Base-by-base conservation (phyloP, 2,329 filamentous ascomycete species). In the Akanthomyces uredinophilus region DNA sequence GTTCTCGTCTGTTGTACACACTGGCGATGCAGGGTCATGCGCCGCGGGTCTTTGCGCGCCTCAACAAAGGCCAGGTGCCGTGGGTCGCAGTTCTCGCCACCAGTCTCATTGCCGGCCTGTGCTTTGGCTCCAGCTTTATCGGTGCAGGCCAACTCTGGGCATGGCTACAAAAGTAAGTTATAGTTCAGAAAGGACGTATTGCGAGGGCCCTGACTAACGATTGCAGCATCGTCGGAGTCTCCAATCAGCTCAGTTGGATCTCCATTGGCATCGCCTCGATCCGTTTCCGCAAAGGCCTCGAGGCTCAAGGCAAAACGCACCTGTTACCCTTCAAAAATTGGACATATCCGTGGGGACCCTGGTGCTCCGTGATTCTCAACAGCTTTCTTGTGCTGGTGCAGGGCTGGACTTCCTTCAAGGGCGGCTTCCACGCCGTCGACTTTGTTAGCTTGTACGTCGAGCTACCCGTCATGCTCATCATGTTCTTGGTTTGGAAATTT, bases 401-500 rank as follows among this genome's bases (percentile, higher is more conserved):
- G 66, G 86, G 87, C 2, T 89, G 83, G 83, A 80, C 74, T 66
- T 84, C 80, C 60, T 88, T 89, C 73, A 85, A 81, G 47, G 84
- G 84, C 3, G 71, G 64, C 2, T 89, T 88, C 67, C 77, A 78
- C 53, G 76, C 73, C 2, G 83, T 87, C 14, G 79, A 82, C 67
- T 88, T 89, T 67, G 83, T 89, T 52, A 86, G 83, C 63, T 85
- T 79, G 65, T 88, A 89, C 67, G 79, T 89, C 43, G 84, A 88
- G 71, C 71, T 88, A 27, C 83, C 85, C 0, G 67, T 88, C 63
- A 85, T 88, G 79, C 65, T 83, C 18, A 66, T 87, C 10, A 78
- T 94, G 39, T 93, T 83, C 69, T 50, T 87, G 0, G 85, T 79
- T 6, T 94, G 89, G 87, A 95, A 94, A 73, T 29, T 90, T 1